Evolutionary conservation across 306 rosid species (phyloP).

Genomic region (Lathyrus sativus): DNA sequence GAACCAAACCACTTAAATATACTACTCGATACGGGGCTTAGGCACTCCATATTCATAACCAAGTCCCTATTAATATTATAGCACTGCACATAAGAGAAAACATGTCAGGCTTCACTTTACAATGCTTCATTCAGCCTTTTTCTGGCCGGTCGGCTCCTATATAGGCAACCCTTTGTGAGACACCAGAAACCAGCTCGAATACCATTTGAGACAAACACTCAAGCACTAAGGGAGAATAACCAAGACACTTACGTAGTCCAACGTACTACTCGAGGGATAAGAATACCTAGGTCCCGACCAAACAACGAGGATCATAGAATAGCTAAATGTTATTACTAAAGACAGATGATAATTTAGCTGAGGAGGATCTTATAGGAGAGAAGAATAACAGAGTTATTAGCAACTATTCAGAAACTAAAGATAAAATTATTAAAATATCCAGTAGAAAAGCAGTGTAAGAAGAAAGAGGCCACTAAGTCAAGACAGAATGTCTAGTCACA

Average conservation of each 20-base stretch:
- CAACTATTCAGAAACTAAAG: slow-evolving; percentile 10
- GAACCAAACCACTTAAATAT: no score
- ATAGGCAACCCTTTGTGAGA: no score
- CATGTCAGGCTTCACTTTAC: neutral
- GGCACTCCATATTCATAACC: neutral
- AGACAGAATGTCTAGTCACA: slow-evolving; percentile 13
- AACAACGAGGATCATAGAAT: neutral
- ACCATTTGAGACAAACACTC: no score
- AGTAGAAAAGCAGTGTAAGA: slow-evolving; percentile 24
- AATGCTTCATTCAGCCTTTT: neutral
- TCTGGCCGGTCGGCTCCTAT: neutral
- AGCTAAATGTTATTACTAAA: slow-evolving; percentile 14
- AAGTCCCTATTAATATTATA: neutral
- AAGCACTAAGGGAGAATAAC: no score
- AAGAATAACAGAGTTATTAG: slow-evolving; percentile 11
- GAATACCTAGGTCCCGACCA: neutral
- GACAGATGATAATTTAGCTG: slow-evolving; percentile 5
- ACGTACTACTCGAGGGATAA: neutral
- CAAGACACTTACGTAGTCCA: neutral
- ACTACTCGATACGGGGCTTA: neutral
- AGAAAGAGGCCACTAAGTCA: slow-evolving; percentile 16
- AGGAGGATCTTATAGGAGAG: neutral
- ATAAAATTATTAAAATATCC: slow-evolving; percentile 21
- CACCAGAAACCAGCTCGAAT: no score
- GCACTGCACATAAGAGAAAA: neutral